phyloP scores from a whole-genome alignment of 805 yeast species.

The Candida sanyiensis region DNA sequence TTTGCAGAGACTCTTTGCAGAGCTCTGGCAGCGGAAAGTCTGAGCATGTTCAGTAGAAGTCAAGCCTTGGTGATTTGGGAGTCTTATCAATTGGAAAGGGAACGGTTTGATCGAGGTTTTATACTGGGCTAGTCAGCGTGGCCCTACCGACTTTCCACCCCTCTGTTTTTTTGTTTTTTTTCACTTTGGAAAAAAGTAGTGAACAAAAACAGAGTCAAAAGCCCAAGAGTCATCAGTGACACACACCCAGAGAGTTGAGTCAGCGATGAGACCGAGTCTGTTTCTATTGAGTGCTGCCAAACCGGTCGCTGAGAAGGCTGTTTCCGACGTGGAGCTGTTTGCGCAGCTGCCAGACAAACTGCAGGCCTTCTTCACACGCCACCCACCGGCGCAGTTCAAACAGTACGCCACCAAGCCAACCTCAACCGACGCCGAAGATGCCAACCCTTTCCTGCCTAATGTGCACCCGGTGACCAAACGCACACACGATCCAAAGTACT shows the following conservation, averaged over 20 bases:
- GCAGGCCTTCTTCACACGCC: slow-evolving; percentile 68
- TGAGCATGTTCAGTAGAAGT: slow-evolving; percentile 5
- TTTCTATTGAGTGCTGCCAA: slow-evolving; percentile 12
- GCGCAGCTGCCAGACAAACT: slow-evolving; percentile 62
- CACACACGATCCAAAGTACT: slow-evolving; percentile 72
- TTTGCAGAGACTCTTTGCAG: slow-evolving; percentile 1
- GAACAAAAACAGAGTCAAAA: too few species aligned
- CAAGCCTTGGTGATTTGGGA: neutral
- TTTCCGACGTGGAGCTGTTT: slow-evolving; percentile 35
- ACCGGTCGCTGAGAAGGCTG: slow-evolving; percentile 27
- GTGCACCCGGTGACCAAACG: slow-evolving; percentile 75
- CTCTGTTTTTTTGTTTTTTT: slow-evolving; percentile 2
- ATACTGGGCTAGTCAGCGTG: neutral
- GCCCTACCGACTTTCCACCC: neutral
- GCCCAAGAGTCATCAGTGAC: neutral
- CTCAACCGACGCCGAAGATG: slow-evolving; percentile 56
- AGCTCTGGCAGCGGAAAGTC: slow-evolving; percentile 3
- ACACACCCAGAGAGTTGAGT: too few species aligned
- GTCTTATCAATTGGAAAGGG: too few species aligned
- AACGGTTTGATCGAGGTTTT: too few species aligned
- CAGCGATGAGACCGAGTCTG: slow-evolving; percentile 24
- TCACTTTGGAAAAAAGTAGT: too few species aligned
- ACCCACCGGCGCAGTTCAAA: slow-evolving; percentile 79
- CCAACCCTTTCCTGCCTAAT: slow-evolving; percentile 85
- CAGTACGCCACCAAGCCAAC: slow-evolving; percentile 62